These are phyloP conservation scores for Linnemannia elongata DNA, from an alignment of 192 early-diverging fungal genomes.

Conservation along the genomic window DNA sequence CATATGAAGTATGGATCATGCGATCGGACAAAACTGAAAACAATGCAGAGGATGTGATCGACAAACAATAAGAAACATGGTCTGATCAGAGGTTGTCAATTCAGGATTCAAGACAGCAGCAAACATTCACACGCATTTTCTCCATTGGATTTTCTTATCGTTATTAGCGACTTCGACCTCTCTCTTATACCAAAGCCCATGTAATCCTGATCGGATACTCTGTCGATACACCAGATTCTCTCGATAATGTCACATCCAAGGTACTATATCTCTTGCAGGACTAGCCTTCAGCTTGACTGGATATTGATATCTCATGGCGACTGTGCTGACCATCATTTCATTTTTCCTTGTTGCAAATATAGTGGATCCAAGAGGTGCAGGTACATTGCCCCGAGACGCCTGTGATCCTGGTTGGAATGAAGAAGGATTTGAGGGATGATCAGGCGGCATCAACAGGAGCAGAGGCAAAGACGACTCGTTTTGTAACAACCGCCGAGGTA, in stretches of 20 bases:
- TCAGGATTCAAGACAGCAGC: not conserved
- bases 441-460: constrained; percentile 75
- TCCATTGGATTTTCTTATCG: not conserved
- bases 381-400: constrained; percentile 88
- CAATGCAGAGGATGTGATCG: not conserved
- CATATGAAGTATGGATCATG: constrained; percentile 63
- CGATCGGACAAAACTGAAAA: not conserved
- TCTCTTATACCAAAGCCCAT: constrained; percentile 95
- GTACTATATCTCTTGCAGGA: constrained; percentile 26
- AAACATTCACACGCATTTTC: not conserved
- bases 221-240: constrained; percentile 84
- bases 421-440: constrained; percentile 90
- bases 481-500: constrained; percentile 83
- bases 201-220: constrained; percentile 96
- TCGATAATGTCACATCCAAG: constrained; percentile 85
- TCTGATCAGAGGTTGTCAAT: not conserved
- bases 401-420: constrained; percentile 90
- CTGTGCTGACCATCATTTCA: not conserved
- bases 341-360: not conserved
- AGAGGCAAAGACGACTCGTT: constrained; percentile 72
- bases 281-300: not conserved
- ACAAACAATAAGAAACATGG: not conserved
- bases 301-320: not conserved
- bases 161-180: constrained; percentile 86
- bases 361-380: constrained; percentile 92